Percentiles rank a stretch among this genome's conserved stretches.
phyloP scores from a whole-genome alignment of 208 protist species.

The Sergeia podlipaevii region DNA sequence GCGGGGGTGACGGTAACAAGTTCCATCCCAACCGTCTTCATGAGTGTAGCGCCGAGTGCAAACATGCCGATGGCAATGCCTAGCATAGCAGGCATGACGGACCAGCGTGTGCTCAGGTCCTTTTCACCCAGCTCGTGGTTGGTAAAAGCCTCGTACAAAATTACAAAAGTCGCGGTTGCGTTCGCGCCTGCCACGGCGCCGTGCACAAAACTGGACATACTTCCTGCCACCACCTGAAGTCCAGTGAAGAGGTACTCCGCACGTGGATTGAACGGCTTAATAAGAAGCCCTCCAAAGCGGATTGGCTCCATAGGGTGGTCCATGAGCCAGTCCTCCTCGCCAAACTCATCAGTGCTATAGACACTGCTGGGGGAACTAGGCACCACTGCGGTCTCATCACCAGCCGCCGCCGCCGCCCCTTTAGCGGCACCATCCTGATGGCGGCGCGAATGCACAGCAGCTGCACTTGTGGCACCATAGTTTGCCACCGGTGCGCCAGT shows the following conservation, averaged over 20 bases:
- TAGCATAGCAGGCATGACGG: conserved; percentile 74
- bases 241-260: conserved; percentile 83
- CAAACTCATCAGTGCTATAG: conserved; percentile 50
- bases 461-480: too few species aligned
- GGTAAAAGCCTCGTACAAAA: conserved; percentile 78
- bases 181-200: conserved; percentile 81
- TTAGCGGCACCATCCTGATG: too few species aligned
- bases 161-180: conserved; percentile 73
- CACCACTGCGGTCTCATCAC: background rate
- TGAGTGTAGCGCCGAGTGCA: conserved; percentile 62
- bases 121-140: conserved; percentile 47
- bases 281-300: conserved; percentile 54
- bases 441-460: too few species aligned
- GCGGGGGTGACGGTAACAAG: conserved; percentile 80
- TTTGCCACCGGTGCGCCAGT: too few species aligned
- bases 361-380: conserved; percentile 19
- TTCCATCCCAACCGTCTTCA: conserved; percentile 85
- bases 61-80: conserved; percentile 85
- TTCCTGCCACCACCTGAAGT: conserved; percentile 81
- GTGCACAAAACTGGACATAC: conserved; percentile 86
- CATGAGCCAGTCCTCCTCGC: conserved; percentile 69
- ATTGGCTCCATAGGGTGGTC: conserved; percentile 79
- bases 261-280: conserved; percentile 84
- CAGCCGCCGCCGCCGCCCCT: background rate
- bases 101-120: conserved; percentile 52